A percentile compares a stretch with the other conserved stretches of the same genome.
These are phyloP conservation scores for Ustilago bromivora DNA, from an alignment of 1,284 basidiomycete genomes.

Conservation along the genomic window DNA sequence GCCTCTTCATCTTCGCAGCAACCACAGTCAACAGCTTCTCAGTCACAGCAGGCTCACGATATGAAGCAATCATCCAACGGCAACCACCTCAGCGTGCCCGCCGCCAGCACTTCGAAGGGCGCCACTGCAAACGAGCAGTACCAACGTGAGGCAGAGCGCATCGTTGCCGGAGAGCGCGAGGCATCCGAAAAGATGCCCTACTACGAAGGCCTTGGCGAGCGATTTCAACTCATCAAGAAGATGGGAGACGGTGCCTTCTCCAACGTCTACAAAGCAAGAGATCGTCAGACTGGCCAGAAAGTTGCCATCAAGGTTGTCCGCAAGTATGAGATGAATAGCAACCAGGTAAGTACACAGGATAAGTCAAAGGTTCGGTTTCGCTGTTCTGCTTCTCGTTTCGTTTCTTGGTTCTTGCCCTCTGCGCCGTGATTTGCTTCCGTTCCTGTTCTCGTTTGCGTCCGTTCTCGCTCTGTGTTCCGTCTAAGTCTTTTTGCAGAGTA, in stretches of 20 bases:
- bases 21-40: conserved; percentile 9
- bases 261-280: conserved; percentile 94
- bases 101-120: conserved; percentile 29
- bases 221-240: conserved; percentile 63
- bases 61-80: conserved; percentile 35
- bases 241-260: conserved; percentile 86
- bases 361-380: conserved; percentile 19
- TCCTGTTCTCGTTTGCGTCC: conserved; percentile 49
- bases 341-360: conserved; percentile 80
- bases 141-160: conserved; percentile 55
- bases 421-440: conserved; percentile 22
- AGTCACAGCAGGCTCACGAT: conserved; percentile 24
- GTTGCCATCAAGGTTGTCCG: conserved; percentile 98
- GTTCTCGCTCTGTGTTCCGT: conserved; percentile 19
- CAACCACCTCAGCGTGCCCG: conserved; percentile 30
- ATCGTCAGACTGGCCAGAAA: conserved; percentile 81
- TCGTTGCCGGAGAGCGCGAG: conserved; percentile 60
- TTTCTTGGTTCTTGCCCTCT: conserved; percentile 17
- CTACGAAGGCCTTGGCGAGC: conserved; percentile 61
- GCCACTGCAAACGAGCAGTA: conserved; percentile 49
- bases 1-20: conserved; percentile 4
- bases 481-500: not conserved
- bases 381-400: conserved; percentile 35
- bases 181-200: conserved; percentile 63
- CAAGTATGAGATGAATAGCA: conserved; percentile 92